Conservation (phyloP, 768 basidiomycete genomes). For the Kwoniella dejecticola region DNA sequence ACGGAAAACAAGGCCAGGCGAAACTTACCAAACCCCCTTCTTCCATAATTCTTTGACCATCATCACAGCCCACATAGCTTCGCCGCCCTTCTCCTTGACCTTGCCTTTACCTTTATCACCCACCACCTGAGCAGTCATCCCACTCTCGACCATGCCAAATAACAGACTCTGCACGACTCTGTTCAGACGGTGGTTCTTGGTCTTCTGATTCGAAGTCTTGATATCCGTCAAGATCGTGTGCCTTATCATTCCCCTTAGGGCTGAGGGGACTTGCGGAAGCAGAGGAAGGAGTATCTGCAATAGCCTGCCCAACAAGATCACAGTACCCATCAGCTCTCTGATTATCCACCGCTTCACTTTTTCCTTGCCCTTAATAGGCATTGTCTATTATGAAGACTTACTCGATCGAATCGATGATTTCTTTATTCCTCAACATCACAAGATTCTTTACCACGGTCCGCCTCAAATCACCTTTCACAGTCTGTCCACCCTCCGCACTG, state of each 20-base stretch:
- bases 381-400: constrained; percentile 61
- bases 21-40: constrained; percentile 75
- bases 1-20: background rate
- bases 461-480: constrained; percentile 60
- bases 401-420: constrained; percentile 90
- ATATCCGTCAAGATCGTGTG: constrained; percentile 95
- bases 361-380: too few species aligned
- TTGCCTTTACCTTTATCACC: constrained; percentile 72
- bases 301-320: constrained; percentile 63
- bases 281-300: constrained; percentile 90
- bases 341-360: too few species aligned
- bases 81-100: constrained; percentile 63
- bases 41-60: constrained; percentile 91
- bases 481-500: constrained; percentile 30
- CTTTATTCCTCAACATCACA: constrained; percentile 89
- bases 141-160: constrained; percentile 92
- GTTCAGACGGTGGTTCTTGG: constrained; percentile 94
- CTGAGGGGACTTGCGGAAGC: constrained; percentile 86
- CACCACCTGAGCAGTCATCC: constrained; percentile 76
- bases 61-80: constrained; percentile 97
- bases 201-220: constrained; percentile 79
- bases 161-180: constrained; percentile 92
- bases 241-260: constrained; percentile 81
- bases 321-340: too few species aligned
- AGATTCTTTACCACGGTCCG: constrained; percentile 85